Evolutionary conservation across 2,329 filamentous ascomycete species (phyloP).

Genomic region (Coniella vitis): DNA sequence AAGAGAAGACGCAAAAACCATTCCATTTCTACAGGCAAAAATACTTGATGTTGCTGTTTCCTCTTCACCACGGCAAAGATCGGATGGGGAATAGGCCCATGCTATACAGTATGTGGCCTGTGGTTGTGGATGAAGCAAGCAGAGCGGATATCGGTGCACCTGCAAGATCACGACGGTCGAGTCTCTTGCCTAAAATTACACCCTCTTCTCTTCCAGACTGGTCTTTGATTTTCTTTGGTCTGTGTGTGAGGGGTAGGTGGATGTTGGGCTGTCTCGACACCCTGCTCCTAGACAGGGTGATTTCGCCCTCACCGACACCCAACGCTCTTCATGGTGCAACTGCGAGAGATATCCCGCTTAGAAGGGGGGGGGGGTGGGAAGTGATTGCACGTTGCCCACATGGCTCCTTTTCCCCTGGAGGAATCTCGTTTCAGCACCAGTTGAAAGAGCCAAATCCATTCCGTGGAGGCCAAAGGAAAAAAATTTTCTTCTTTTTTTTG

Average conservation of each 20-base stretch:
- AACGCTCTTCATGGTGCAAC: not conserved
- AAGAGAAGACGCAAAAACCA: not conserved
- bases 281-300: not conserved
- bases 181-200: conserved; percentile 5
- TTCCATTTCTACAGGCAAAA: too few species aligned
- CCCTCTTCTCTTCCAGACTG: not conserved
- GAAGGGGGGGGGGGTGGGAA: conserved; percentile 1
- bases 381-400: not conserved
- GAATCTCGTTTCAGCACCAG: too few species aligned
- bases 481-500: too few species aligned
- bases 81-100: not conserved
- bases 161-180: conserved; percentile 4
- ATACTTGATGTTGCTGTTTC: too few species aligned
- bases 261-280: not conserved
- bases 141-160: conserved; percentile 5
- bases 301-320: not conserved
- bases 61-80: too few species aligned
- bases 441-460: too few species aligned
- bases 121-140: conserved; percentile 1
- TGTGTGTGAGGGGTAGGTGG: too few species aligned
- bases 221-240: not conserved
- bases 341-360: not conserved
- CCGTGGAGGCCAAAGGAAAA: not conserved
- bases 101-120: not conserved
- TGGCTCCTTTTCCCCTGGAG: too few species aligned